Base-by-base conservation (phyloP, 345 rosid genomes). In the Ceriops decandra region DNA sequence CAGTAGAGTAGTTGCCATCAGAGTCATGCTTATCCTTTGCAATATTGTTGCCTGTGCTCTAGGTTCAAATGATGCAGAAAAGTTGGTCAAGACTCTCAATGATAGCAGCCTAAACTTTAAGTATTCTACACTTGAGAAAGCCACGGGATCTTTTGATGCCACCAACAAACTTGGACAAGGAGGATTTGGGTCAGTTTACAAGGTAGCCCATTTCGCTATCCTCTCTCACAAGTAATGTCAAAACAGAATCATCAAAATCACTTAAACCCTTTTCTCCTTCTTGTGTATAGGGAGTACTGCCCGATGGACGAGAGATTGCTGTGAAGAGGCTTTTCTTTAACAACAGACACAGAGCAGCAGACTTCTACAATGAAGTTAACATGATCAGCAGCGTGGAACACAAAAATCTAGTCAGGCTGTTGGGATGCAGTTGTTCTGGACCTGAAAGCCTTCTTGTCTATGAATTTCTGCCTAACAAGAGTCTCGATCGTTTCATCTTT, bases 371-470 rank as follows among this genome's bases (percentile, higher is more conserved):
- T 73, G 97, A 95, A 76, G 90, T 95, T 24, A 89, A 95, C 82
- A 91, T 95, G 64, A 91, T 91, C 52, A 88, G 96, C 75, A 81
- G 82, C 5, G 89, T 87, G 63, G 97, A 95, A 64, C 99, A 93
- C 82, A 91, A 85, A 79, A 93, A 93, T 72, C 89, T 93, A 49
- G 99, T 95, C 38, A 80, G 99, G 65, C 77, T 95, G 27, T 78
- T 91, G 64, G 99, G 99, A 61, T 91, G 97, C 77, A 87, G 93
- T 77, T 89, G 96, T 65, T 80, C 99, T 2, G 95, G 97, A 70
- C 95, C 96, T 36, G 99, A 95, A 81, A 95, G 95, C 70, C 96
- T 95, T 42, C 96, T 91, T 0, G 93, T 95, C 75, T 91, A 95
- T 60, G 97, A 95, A 75, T 91, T 76, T 72, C 86, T 91, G 46